These are phyloP conservation scores for Eurotiales sp. DNA, from an alignment of 2,329 filamentous ascomycete species.

Conservation along the genomic window DNA sequence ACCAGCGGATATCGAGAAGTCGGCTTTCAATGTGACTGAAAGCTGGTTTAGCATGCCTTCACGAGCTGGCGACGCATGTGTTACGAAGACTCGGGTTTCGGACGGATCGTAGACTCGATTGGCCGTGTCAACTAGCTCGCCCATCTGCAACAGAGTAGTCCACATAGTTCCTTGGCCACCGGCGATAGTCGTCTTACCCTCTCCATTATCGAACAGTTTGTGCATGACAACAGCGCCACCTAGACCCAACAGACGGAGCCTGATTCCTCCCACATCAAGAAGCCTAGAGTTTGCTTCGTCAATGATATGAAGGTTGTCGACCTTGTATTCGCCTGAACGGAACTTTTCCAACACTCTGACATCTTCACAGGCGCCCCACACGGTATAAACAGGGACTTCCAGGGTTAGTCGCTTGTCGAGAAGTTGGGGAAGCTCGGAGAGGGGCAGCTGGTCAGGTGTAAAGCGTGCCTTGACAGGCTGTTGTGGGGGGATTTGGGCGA, in stretches of 20 bases:
- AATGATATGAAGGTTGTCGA: slow-evolving; percentile 95
- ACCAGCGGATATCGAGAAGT: slow-evolving; percentile 96
- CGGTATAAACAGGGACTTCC: slow-evolving; percentile 95
- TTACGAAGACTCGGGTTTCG: slow-evolving; percentile 94
- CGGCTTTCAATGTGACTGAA: slow-evolving; percentile 92
- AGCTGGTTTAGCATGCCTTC: slow-evolving; percentile 97
- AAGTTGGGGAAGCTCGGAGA: slow-evolving; percentile 88
- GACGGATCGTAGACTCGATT: slow-evolving; percentile 98
- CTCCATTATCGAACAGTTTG: slow-evolving; percentile 98
- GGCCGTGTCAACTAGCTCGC: slow-evolving; percentile 93
- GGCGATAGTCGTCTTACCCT: slow-evolving; percentile 95
- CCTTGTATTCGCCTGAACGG: slow-evolving; percentile 94
- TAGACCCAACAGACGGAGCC: slow-evolving; percentile 86
- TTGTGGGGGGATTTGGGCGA: slow-evolving; percentile 65
- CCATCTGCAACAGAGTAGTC: slow-evolving; percentile 97
- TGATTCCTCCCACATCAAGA: slow-evolving; percentile 90
- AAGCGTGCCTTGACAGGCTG: slow-evolving; percentile 78
- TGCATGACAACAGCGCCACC: slow-evolving; percentile 99
- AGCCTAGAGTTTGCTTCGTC: slow-evolving; percentile 96
- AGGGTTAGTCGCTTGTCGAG: slow-evolving; percentile 84
- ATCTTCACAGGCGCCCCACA: slow-evolving; percentile 98
- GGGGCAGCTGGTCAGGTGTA: slow-evolving; percentile 72
- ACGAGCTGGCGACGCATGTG: slow-evolving; percentile 91
- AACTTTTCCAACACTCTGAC: slow-evolving; percentile 97
- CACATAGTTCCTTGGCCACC: slow-evolving; percentile 99